Conservation (phyloP, 2,329 filamentous ascomycete genomes). For the Neofusicoccum umdonicola region DNA sequence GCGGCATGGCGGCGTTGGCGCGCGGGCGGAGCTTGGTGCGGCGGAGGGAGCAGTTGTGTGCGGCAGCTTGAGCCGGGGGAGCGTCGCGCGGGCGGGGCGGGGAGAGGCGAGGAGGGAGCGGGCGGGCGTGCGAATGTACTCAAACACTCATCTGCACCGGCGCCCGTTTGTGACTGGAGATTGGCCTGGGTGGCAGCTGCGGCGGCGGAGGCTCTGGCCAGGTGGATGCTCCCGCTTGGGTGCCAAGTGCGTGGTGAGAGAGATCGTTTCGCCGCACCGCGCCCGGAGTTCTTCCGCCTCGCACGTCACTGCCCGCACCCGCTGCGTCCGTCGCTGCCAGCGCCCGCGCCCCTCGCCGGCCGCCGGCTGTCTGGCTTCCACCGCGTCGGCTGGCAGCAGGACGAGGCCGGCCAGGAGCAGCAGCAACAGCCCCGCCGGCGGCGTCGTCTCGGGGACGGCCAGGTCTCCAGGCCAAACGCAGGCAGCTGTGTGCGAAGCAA, state of each 20-base stretch:
- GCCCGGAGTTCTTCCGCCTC: slow-evolving; percentile 4
- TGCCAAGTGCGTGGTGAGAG: not conserved
- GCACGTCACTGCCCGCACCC: not conserved
- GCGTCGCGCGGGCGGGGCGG: not conserved
- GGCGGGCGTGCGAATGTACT: not conserved
- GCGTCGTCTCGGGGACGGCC: too few relatives aligned
- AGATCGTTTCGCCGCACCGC: slow-evolving; percentile 1
- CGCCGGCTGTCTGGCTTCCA: too few relatives aligned
- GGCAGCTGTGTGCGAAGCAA: too few relatives aligned
- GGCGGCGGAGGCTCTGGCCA: slow-evolving; percentile 7
- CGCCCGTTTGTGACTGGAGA: not conserved
- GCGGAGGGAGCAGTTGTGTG: not conserved
- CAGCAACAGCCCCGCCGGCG: too few relatives aligned
- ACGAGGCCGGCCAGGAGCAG: too few relatives aligned
- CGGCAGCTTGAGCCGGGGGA: not conserved
- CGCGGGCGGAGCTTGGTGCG: not conserved
- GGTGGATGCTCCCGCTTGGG: slow-evolving; percentile 9
- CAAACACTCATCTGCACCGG: slow-evolving; percentile 12
- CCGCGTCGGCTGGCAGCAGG: too few relatives aligned
- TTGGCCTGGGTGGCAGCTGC: slow-evolving; percentile 1
- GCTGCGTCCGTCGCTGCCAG: not conserved
- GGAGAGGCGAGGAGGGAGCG: not conserved
- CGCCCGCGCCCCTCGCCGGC: too few relatives aligned
- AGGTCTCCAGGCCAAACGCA: too few relatives aligned
- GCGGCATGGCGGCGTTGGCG: slow-evolving; percentile 56